These are phyloP conservation scores for Fusarium fujikuroi DNA, from an alignment of 2,329 filamentous ascomycete genomes.

Conservation along the genomic window DNA sequence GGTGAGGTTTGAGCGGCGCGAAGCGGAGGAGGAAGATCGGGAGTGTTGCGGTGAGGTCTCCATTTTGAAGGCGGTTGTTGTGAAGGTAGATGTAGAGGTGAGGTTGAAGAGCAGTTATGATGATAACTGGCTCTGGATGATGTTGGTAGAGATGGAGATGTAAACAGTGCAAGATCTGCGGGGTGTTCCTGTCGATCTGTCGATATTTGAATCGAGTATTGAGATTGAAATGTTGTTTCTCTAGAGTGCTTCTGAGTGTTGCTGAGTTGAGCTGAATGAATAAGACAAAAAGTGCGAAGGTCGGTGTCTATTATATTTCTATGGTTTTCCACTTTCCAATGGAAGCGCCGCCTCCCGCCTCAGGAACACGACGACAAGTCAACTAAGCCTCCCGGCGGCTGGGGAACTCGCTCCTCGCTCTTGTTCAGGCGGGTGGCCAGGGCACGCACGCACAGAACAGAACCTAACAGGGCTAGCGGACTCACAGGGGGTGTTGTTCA, in stretches of 20 bases:
- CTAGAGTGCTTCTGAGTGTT: background rate
- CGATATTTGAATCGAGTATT: slow-evolving; percentile 2
- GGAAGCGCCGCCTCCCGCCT: slow-evolving; percentile 14
- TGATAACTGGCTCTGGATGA: slow-evolving; percentile 4
- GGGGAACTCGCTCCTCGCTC: slow-evolving; percentile 5
- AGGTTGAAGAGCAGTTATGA: slow-evolving; percentile 10
- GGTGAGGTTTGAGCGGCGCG: slow-evolving; percentile 64
- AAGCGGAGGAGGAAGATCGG: slow-evolving; percentile 59
- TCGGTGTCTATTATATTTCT: slow-evolving; percentile 36
- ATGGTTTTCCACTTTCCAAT: background rate
- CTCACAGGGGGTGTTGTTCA: background rate
- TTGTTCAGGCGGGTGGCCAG: slow-evolving; percentile 9
- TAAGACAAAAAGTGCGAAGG: slow-evolving; percentile 14
- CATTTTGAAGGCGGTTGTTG: slow-evolving; percentile 45
- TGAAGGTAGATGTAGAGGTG: slow-evolving; percentile 7
- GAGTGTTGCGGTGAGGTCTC: slow-evolving; percentile 52
- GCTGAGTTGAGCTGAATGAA: slow-evolving; percentile 11
- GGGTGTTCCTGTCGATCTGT: slow-evolving; percentile 22
- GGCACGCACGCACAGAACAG: slow-evolving; percentile 11
- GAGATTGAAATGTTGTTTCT: background rate
- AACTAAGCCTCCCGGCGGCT: slow-evolving; percentile 30
- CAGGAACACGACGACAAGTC: slow-evolving; percentile 24
- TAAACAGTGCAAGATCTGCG: slow-evolving; percentile 11
- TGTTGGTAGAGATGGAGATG: background rate
- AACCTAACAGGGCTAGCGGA: slow-evolving; percentile 1